Evolutionary conservation across 176 grass and related monocot genomes (phyloP).

Genomic region (Triticum urartu): DNA sequence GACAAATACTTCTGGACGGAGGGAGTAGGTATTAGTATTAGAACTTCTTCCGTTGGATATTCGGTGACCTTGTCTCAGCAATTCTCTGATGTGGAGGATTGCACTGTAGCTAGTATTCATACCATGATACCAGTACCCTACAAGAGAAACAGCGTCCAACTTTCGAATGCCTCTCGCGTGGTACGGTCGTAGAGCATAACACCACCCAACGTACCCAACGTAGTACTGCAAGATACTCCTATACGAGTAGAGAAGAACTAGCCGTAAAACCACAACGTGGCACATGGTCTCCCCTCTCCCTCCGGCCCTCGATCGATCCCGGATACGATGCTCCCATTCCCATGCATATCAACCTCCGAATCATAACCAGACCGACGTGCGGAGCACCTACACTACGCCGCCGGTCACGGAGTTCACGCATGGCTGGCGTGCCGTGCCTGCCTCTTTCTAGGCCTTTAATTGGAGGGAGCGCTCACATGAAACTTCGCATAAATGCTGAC

Average conservation of each 20-base stretch:
- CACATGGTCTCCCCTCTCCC: neutral
- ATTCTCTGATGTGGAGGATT: too few species aligned
- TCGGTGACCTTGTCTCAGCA: neutral
- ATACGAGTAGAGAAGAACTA: too few species aligned
- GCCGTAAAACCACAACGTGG: neutral
- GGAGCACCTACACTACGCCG: neutral
- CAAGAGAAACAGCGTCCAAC: neutral
- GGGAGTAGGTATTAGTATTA: too few species aligned
- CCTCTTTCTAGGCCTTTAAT: neutral
- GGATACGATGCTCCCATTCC: neutral
- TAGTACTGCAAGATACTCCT: neutral
- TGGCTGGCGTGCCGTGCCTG: neutral
- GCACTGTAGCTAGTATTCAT: too few species aligned
- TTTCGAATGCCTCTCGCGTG: too few species aligned
- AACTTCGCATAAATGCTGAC: neutral
- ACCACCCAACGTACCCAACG: neutral
- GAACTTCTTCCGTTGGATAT: neutral
- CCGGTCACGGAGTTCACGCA: neutral
- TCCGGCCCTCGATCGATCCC: neutral
- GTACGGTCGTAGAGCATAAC: neutral
- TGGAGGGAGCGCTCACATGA: neutral
- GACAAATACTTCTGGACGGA: too few species aligned
- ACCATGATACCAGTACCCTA: neutral
- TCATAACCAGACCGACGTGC: slow-evolving; percentile 5
- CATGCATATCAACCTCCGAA: neutral